phyloP scores from a whole-genome alignment of 164 flowering plant species.

The Dillenia turbinata region DNA sequence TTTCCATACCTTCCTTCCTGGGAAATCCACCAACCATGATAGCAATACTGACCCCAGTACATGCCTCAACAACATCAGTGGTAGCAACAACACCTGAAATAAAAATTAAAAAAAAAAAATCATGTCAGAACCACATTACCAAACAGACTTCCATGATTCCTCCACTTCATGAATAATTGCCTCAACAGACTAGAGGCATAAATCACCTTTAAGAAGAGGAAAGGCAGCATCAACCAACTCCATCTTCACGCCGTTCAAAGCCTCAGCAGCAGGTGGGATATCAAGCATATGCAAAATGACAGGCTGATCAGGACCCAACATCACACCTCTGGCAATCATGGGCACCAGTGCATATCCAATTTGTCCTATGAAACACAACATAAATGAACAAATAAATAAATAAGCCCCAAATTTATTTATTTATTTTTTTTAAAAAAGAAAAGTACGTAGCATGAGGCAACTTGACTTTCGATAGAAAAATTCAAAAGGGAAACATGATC shows the following conservation, averaged over 20 bases:
- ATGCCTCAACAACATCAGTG: conserved; percentile 94
- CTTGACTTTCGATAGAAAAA: neutral
- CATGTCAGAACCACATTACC: too few species aligned
- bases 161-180: neutral
- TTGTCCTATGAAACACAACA: conserved; percentile 60
- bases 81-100: conserved; percentile 93
- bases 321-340: conserved; percentile 97
- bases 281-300: conserved; percentile 97
- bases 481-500: neutral
- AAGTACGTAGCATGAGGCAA: neutral
- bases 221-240: conserved; percentile 96
- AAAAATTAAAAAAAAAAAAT: neutral
- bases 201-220: conserved; percentile 85
- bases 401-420: neutral
- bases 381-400: neutral
- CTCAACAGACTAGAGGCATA: neutral
- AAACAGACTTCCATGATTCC: too few species aligned
- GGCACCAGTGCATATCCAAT: conserved; percentile 98
- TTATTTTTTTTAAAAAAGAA: neutral
- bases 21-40: conserved; percentile 99
- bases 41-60: conserved; percentile 95
- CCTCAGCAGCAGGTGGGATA: conserved; percentile 89
- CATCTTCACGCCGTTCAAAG: conserved; percentile 97
- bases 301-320: conserved; percentile 92
- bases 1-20: conserved; percentile 99